A percentile compares a stretch with the other conserved stretches of the same genome.
phyloP scores from a whole-genome alignment of 1,139 yeast genomes.

The Pichia sp. region DNA sequence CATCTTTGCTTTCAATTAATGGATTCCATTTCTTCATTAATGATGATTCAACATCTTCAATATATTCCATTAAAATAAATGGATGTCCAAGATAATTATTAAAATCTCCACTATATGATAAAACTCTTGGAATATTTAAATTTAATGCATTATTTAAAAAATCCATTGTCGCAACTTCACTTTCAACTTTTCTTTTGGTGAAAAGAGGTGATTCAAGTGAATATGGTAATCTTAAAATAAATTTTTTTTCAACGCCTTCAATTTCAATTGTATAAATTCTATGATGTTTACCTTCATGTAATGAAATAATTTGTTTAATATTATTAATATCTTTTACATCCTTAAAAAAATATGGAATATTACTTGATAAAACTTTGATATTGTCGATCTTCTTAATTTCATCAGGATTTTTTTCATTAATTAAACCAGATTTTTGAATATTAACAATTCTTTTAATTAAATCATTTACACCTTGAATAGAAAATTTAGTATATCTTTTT shows the following conservation, averaged over 20 bases:
- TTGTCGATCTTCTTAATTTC: constrained; percentile 17
- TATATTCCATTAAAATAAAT: constrained; percentile 71
- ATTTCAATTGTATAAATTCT: constrained; percentile 64
- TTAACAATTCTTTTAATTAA: constrained; percentile 9
- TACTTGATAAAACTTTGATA: constrained; percentile 16
- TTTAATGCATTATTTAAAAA: constrained; percentile 53
- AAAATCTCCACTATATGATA: constrained; percentile 62
- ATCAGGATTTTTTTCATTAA: constrained; percentile 20
- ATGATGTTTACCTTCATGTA: constrained; percentile 93
- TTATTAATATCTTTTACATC: constrained; percentile 22
- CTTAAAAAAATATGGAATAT: constrained; percentile 18
- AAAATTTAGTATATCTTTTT: constrained; percentile 75
- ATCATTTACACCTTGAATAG: constrained; percentile 65
- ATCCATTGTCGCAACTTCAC: constrained; percentile 93
- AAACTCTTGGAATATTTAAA: constrained; percentile 63
- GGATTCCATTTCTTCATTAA: constrained; percentile 93
- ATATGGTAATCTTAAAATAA: constrained; percentile 82
- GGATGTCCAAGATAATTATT: constrained; percentile 64
- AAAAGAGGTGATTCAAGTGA: constrained; percentile 59
- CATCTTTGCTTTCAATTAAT: constrained; percentile 39
- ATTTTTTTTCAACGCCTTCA: constrained; percentile 37
- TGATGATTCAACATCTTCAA: constrained; percentile 57
- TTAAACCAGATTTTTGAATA: constrained; percentile 5
- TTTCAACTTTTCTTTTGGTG: constrained; percentile 61
- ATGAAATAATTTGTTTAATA: constrained; percentile 69